phyloP scores from a whole-genome alignment of 805 yeast genomes.

The Clavispora santaluciae region DNA sequence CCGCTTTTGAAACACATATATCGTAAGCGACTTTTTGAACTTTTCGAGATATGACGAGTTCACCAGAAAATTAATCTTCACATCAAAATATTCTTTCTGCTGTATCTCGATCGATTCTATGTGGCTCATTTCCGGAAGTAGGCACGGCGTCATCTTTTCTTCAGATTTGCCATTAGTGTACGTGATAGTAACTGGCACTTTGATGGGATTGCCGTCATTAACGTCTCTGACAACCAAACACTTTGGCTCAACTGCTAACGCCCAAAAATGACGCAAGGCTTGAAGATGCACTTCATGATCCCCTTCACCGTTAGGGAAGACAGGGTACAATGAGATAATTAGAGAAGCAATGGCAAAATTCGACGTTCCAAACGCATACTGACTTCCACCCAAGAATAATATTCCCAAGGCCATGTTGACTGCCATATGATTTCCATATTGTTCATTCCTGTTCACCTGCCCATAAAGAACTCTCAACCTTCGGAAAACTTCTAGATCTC shows the following conservation, averaged over 20 bases:
- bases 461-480: slow-evolving; percentile 70
- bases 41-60: slow-evolving; percentile 40
- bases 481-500: slow-evolving; percentile 75
- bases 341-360: slow-evolving; percentile 65
- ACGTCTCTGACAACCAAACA: slow-evolving; percentile 77
- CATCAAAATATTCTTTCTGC: slow-evolving; percentile 49
- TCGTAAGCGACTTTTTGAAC: slow-evolving; percentile 41
- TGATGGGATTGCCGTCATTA: slow-evolving; percentile 51
- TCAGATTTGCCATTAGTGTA: slow-evolving; percentile 34
- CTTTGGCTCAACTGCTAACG: slow-evolving; percentile 72
- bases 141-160: slow-evolving; percentile 53
- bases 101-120: slow-evolving; percentile 46
- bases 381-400: slow-evolving; percentile 88
- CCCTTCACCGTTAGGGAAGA: slow-evolving; percentile 46
- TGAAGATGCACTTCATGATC: slow-evolving; percentile 64
- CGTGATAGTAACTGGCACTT: slow-evolving; percentile 38
- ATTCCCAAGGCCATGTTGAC: slow-evolving; percentile 81
- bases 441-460: slow-evolving; percentile 39
- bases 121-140: slow-evolving; percentile 55
- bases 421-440: slow-evolving; percentile 72
- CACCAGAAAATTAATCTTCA: slow-evolving; percentile 39
- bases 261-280: slow-evolving; percentile 89
- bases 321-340: slow-evolving; percentile 73
- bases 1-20: slow-evolving; percentile 48
- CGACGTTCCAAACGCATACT: slow-evolving; percentile 67